phyloP scores from a whole-genome alignment of 345 rosid species.

The Dimocarpus longan region DNA sequence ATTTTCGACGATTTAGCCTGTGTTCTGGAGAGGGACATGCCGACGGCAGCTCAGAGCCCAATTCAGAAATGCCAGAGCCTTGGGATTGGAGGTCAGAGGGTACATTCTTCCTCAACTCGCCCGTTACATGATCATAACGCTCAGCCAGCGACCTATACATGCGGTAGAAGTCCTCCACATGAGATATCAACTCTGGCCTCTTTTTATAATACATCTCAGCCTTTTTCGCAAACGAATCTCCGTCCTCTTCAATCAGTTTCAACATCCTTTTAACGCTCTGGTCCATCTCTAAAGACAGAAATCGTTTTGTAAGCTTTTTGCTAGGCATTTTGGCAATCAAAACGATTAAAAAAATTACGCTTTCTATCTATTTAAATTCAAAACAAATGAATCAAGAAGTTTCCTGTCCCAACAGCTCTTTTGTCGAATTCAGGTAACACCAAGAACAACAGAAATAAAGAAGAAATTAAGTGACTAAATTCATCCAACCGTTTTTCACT shows the following conservation, averaged over 20 bases:
- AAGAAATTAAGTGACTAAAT: background rate
- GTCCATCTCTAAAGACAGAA: slow-evolving; percentile 73
- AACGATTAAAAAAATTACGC: slow-evolving; percentile 5
- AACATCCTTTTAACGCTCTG: slow-evolving; percentile 71
- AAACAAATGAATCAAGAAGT: background rate
- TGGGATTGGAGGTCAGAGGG: slow-evolving; percentile 61
- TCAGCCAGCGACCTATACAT: slow-evolving; percentile 84
- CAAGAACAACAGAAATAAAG: too few species aligned
- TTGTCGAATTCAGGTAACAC: background rate
- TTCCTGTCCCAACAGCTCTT: background rate
- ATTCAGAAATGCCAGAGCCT: slow-evolving; percentile 53
- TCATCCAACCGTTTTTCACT: background rate
- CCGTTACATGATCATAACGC: slow-evolving; percentile 82
- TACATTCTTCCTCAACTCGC: slow-evolving; percentile 59
- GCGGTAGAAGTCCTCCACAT: slow-evolving; percentile 80
- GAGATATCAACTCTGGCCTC: slow-evolving; percentile 73
- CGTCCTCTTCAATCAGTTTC: slow-evolving; percentile 87
- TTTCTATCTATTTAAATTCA: background rate
- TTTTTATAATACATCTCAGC: slow-evolving; percentile 87
- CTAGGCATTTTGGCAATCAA: slow-evolving; percentile 14
- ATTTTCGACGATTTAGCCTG: slow-evolving; percentile 44
- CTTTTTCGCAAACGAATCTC: slow-evolving; percentile 85
- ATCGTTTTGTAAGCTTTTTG: slow-evolving; percentile 23
- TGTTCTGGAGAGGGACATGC: slow-evolving; percentile 51
- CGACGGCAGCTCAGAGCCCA: slow-evolving; percentile 40